A percentile compares a stretch with the other conserved stretches of the same genome.
Evolutionary conservation across 352 stramenopile species (phyloP).

Genomic region (Phytopythium vexans): DNA sequence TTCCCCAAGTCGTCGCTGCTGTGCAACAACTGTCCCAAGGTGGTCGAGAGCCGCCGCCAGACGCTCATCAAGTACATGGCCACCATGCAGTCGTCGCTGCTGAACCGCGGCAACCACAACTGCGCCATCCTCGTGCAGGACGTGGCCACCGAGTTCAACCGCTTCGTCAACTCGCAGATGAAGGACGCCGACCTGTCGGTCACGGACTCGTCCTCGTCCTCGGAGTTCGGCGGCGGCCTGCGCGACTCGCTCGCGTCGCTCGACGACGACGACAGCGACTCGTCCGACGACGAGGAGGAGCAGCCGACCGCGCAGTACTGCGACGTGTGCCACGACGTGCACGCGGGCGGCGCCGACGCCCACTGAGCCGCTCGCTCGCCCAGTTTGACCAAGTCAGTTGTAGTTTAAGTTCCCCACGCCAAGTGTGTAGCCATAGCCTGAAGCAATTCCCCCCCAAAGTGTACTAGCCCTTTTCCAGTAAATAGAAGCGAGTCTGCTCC

Average conservation of each 20-base stretch:
- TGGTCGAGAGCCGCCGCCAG: slow-evolving; percentile 26
- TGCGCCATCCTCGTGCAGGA: slow-evolving; percentile 28
- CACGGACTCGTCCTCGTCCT: slow-evolving; percentile 17
- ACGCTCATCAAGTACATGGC: slow-evolving; percentile 34
- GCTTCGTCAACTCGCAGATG: slow-evolving; percentile 31
- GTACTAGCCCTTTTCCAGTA: no score
- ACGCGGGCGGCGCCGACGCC: slow-evolving; percentile 1
- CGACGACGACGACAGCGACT: slow-evolving; percentile 11
- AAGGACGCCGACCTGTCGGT: slow-evolving; percentile 23
- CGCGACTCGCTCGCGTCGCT: slow-evolving; percentile 17
- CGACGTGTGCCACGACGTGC: slow-evolving; percentile 19
- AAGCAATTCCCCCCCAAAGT: no score
- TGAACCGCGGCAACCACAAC: slow-evolving; percentile 33
- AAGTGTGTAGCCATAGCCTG: no score
- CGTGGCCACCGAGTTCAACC: slow-evolving; percentile 31
- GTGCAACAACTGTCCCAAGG: slow-evolving; percentile 28
- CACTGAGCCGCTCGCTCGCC: background rate
- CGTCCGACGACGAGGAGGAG: slow-evolving; percentile 17
- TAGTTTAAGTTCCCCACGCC: no score
- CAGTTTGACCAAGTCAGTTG: no score
- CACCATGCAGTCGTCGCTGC: slow-evolving; percentile 30
- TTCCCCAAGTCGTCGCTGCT: slow-evolving; percentile 53
- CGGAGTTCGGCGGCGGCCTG: slow-evolving; percentile 23
- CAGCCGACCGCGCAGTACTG: slow-evolving; percentile 11
- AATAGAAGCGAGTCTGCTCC: no score